Evolutionary conservation across 2,329 filamentous ascomycete species (phyloP), one percentile per base, ranked within the genome.

Genomic region (Fusarium sp.): DNA sequence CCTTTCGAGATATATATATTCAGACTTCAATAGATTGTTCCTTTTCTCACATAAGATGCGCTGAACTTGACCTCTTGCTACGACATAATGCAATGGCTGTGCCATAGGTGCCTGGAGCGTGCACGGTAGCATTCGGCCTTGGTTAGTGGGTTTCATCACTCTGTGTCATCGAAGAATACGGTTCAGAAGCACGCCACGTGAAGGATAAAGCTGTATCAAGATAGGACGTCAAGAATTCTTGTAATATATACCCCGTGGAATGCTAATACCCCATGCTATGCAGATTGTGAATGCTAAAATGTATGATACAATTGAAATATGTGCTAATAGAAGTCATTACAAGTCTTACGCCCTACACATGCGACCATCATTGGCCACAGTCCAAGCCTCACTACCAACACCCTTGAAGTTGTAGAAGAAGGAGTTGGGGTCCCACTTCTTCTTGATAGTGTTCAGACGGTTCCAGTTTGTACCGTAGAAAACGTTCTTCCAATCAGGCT

Each of bases 371-470:
- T 51, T 39, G 16, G 37, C 44, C 37, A 76, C 54, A 15, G 35
- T 56, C 86, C 86, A 89, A n/a, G 73, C 74, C 56, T 89, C 87
- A 62, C 85, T 87, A 0, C 86, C 87, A 10, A 89, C 87, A 8
- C 81, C 84, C n/a, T 82, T 84, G 10, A 74, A 75, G 16, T 83
- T 85, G 58, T 87, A 86, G 39, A 87, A 87, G 11, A 89, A 63
- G 4, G 77, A 74, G 1, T 79, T 59, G 3, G 84, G 80, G 71
- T 89, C 88, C 71, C 84, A 89, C 74, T 82, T 84, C 38, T 80
- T 74, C 83, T 90, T 90, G 35, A 89, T 80, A 1, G 49, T 38
- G 19, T 82, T 60, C 25, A 88, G 72, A 15, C 69, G 71, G 3
- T 74, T 63, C 63, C 88, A 88, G 64, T 86, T 86, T 4, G 23